A percentile compares a stretch with the other conserved stretches of the same genome.
Evolutionary conservation across 352 stramenopile genomes (phyloP).

Genomic region (Plasmopara viticola): DNA sequence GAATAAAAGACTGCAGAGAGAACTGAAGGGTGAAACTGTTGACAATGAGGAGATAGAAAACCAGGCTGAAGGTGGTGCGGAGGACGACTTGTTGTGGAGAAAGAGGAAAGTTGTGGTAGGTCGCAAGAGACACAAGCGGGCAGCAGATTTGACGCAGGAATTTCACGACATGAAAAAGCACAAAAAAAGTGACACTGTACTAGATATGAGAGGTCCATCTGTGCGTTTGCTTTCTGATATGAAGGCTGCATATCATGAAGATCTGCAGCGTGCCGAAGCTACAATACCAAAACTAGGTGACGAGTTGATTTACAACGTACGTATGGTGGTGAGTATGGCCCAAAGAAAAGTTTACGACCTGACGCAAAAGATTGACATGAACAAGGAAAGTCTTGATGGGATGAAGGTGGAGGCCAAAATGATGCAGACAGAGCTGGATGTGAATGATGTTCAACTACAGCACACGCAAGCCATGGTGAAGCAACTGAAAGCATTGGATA

Average conservation of each 20-base stretch:
- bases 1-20: slow-evolving; percentile 89
- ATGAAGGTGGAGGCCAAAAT: slow-evolving; percentile 69
- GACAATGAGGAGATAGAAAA: slow-evolving; percentile 29
- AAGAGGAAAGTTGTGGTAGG: slow-evolving; percentile 50
- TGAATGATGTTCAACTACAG: slow-evolving; percentile 45
- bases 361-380: slow-evolving; percentile 59
- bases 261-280: slow-evolving; percentile 32
- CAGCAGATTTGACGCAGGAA: slow-evolving; percentile 56
- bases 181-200: slow-evolving; percentile 59
- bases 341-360: slow-evolving; percentile 74
- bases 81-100: slow-evolving; percentile 78
- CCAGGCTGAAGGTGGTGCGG: slow-evolving; percentile 24
- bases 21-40: slow-evolving; percentile 77
- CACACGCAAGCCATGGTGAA: slow-evolving; percentile 43
- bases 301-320: slow-evolving; percentile 89
- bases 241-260: slow-evolving; percentile 55
- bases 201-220: slow-evolving; percentile 86
- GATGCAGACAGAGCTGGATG: slow-evolving; percentile 48
- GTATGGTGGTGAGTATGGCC: slow-evolving; percentile 80
- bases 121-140: slow-evolving; percentile 49
- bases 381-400: slow-evolving; percentile 35
- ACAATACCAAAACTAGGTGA: slow-evolving; percentile 76
- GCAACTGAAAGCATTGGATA: slow-evolving; percentile 37
- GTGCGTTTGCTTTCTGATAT: slow-evolving; percentile 69
- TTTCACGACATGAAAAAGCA: slow-evolving; percentile 31